Base-by-base conservation (phyloP, 768 basidiomycete genomes). In the Tephrocybe sp. region DNA sequence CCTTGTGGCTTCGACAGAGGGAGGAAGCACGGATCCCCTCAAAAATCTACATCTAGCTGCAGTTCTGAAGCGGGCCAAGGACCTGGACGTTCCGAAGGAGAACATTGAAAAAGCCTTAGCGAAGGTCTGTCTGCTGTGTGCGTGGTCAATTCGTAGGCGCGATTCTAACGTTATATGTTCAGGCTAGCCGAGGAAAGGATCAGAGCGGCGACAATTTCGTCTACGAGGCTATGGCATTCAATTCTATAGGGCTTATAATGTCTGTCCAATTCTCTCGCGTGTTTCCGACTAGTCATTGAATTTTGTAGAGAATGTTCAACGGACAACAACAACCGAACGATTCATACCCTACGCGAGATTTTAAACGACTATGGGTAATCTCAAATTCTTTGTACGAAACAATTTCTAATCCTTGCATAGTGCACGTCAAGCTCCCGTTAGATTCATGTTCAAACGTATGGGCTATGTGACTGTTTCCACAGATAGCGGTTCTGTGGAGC, bases 171-270 rank as follows among this genome's bases (percentile, higher is more conserved):
- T 49, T 12, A 18, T 16, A 39, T 38, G n/a, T 38, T 45, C 29
- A 83, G 77, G 78, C 75, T 9, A 67, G 69, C 40, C 76, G 76
- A n/a, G 69, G 64, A 42, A 79, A 75, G 45, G 76, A 74, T 18
- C 61, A 59, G 33, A 66, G 67, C 16, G 83, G 79, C 5, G 75
- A 72, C 49, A 65, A 65, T 11, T 68, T 83, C 50, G 67, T 72
- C 11, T 87, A 85, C 56, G 84, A 87, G 63, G 85, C 77, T 1
- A 71, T 88, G 42, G 75, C 76, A 8, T 71, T 69, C 19, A 77
- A 80, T 9, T 70, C 76, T n/a, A 74, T 84, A 45, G 86, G 83
- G 1, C 57, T 88, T 23, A 71, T 87, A 44, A 76, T 86, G 85
- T 83, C 13, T 34, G 2, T 45, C 5, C 33, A 21, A 6, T 4